These are phyloP conservation scores for Metroxylon sagu DNA, from an alignment of 176 grass and related monocot species.

Conservation along the genomic window DNA sequence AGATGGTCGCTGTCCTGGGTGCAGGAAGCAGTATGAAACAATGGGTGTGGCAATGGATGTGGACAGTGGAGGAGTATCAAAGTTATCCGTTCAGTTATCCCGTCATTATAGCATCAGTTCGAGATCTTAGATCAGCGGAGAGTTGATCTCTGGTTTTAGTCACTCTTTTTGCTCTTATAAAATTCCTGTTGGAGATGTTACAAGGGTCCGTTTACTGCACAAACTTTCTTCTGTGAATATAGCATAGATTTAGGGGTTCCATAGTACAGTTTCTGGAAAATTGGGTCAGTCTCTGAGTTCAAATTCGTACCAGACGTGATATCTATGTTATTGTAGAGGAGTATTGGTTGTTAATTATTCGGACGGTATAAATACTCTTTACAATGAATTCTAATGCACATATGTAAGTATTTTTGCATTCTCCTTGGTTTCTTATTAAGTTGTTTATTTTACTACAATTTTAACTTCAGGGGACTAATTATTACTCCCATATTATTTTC, in stretches of 20 bases:
- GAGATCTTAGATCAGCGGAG: not conserved
- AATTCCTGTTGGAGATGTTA: not conserved
- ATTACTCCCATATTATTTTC: too few species aligned
- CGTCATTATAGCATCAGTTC: constrained; percentile 1
- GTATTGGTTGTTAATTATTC: constrained; percentile 1
- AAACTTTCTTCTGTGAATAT: not conserved
- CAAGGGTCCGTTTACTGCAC: not conserved
- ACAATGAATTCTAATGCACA: not conserved
- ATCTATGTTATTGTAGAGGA: not conserved
- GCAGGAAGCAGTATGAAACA: constrained; percentile 11
- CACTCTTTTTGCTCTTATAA: too few species aligned
- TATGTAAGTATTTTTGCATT: not conserved
- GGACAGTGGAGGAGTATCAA: not conserved
- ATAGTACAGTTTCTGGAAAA: not conserved
- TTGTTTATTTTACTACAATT: not conserved
- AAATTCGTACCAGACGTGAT: not conserved
- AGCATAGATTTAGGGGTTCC: too few species aligned
- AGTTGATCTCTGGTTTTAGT: not conserved
- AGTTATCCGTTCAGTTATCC: not conserved
- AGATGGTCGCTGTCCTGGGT: constrained; percentile 16
- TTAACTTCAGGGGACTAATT: not conserved
- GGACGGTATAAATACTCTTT: not conserved
- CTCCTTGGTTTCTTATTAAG: not conserved
- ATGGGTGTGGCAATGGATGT: not conserved
- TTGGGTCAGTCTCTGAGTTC: not conserved